These are phyloP conservation scores for Aspergillus hiratsukae DNA, from an alignment of 2,329 filamentous ascomycete genomes.

Conservation along the genomic window DNA sequence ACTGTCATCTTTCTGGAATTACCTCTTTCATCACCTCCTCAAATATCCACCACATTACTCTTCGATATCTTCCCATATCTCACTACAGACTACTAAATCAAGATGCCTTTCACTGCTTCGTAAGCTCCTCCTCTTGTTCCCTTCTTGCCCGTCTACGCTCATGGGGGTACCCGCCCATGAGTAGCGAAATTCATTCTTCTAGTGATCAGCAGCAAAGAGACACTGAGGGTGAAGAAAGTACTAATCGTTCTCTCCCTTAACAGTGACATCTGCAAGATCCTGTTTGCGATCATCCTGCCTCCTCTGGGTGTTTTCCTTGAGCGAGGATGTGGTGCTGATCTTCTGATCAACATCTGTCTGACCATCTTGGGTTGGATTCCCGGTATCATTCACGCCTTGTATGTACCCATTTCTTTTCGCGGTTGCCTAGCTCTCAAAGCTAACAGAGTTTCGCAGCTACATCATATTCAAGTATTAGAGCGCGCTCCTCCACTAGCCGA, in stretches of 20 bases:
- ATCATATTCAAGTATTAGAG: slow-evolving; percentile 84
- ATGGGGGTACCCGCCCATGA: neutral
- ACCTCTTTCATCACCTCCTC: neutral
- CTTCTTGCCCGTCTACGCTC: neutral
- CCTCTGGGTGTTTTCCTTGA: slow-evolving; percentile 93
- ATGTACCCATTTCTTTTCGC: slow-evolving; percentile 38
- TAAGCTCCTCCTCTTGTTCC: slow-evolving; percentile 29
- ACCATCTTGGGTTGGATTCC: slow-evolving; percentile 73
- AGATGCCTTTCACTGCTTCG: slow-evolving; percentile 50
- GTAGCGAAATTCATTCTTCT: neutral
- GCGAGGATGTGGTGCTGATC: slow-evolving; percentile 78
- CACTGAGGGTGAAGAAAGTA: neutral
- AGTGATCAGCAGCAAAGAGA: neutral
- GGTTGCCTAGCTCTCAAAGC: neutral
- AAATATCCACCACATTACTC: slow-evolving; percentile 23
- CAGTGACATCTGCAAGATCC: slow-evolving; percentile 74
- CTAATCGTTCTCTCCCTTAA: slow-evolving; percentile 4
- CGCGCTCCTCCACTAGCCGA: slow-evolving; percentile 3
- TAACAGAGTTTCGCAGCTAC: slow-evolving; percentile 50
- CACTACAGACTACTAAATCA: slow-evolving; percentile 1
- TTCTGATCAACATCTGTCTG: slow-evolving; percentile 89
- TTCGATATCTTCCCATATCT: neutral
- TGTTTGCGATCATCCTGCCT: slow-evolving; percentile 84
- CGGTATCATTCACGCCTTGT: slow-evolving; percentile 88
- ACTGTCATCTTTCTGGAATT: slow-evolving; percentile 10